Percentiles rank a stretch among this genome's conserved stretches.
phyloP scores from a whole-genome alignment of 441 rosid species.

The Dalechampia spathulata region DNA sequence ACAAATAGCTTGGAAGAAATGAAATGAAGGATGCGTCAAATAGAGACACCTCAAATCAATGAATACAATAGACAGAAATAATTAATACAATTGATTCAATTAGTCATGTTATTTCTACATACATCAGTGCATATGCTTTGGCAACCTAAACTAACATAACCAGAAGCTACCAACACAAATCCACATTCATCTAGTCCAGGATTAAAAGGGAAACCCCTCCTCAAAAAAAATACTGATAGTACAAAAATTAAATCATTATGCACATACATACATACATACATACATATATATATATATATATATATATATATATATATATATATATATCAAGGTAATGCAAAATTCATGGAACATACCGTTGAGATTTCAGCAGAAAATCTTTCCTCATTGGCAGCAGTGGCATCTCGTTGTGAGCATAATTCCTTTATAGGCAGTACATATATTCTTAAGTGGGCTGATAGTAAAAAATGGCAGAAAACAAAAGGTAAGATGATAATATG shows the following conservation, averaged over 20 bases:
- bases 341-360: slow-evolving; percentile 47
- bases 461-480: slow-evolving; percentile 9
- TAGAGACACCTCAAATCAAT: no score
- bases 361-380: slow-evolving; percentile 62
- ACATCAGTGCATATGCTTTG: no score
- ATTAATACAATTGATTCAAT: no score
- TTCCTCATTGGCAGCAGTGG: slow-evolving; percentile 66
- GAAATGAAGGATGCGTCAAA: neutral
- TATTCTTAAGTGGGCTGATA: slow-evolving; percentile 9
- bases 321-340: neutral
- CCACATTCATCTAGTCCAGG: neutral
- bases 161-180: neutral
- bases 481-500: neutral
- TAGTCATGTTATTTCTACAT: no score
- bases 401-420: slow-evolving; percentile 54
- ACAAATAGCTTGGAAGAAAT: no score
- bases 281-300: no score
- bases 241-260: no score
- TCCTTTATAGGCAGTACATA: slow-evolving; percentile 39
- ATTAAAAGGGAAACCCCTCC: no score
- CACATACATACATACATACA: no score
- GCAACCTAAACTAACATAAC: neutral
- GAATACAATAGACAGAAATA: no score
- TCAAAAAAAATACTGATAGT: no score
- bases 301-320: no score